A percentile compares a stretch with the other conserved stretches of the same genome.
phyloP scores from a whole-genome alignment of 192 early-diverging fungal species.

The Cetraspora pellucida region DNA sequence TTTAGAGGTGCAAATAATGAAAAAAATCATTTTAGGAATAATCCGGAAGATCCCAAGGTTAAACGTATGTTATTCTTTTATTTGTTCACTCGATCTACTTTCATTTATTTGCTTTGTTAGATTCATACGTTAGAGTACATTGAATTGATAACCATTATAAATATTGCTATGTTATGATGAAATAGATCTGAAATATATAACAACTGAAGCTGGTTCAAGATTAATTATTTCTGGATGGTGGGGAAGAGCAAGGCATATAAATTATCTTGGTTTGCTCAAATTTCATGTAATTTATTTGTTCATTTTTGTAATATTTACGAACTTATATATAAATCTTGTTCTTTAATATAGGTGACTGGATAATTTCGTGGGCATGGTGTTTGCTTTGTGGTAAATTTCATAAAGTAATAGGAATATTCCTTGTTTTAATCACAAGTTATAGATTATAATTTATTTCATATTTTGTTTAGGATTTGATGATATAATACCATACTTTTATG shows the following conservation, averaged over 20 bases:
- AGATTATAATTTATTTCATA: background rate
- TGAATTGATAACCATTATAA: background rate
- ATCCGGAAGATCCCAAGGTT: slow-evolving; percentile 56
- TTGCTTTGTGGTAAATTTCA: no score
- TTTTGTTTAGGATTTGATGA: slow-evolving; percentile 60
- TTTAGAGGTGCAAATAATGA: slow-evolving; percentile 89
- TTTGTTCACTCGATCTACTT: background rate
- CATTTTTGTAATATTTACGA: no score
- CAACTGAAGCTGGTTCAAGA: slow-evolving; percentile 78
- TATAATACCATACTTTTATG: slow-evolving; percentile 92
- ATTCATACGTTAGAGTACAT: background rate
- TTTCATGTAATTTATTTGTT: background rate
- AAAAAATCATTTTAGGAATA: slow-evolving; percentile 87
- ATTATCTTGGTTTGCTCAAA: slow-evolving; percentile 65
- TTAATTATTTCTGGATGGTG: slow-evolving; percentile 92
- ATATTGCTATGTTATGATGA: background rate
- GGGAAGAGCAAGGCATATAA: slow-evolving; percentile 71
- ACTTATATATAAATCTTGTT: no score
- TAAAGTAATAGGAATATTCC: no score
- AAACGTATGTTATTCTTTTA: slow-evolving; percentile 42
- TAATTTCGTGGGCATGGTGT: no score
- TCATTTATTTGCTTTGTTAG: background rate
- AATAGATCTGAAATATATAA: slow-evolving; percentile 79
- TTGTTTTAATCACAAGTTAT: background rate
- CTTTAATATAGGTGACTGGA: no score